A percentile compares a stretch with the other conserved stretches of the same genome.
phyloP scores from a whole-genome alignment of 352 stramenopile species.

The Pythium aphanidermatum region DNA sequence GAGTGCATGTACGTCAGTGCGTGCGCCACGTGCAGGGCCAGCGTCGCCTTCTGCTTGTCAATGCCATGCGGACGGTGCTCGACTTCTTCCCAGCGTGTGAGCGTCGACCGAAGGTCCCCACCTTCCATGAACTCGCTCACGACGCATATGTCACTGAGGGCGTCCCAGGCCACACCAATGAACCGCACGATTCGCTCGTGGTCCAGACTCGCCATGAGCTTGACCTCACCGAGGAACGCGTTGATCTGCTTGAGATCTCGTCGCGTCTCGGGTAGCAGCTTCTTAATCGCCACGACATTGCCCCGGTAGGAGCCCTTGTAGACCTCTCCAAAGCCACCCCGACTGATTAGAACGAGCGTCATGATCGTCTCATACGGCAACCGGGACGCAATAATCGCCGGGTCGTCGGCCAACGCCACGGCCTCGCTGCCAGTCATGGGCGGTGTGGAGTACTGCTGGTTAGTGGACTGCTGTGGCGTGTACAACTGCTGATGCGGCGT shows the following conservation, averaged over 20 bases:
- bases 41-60: slow-evolving; percentile 17
- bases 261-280: slow-evolving; percentile 2
- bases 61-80: slow-evolving; percentile 6
- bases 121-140: slow-evolving; percentile 29
- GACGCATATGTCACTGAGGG: slow-evolving; percentile 16
- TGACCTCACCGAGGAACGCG: slow-evolving; percentile 20
- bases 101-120: slow-evolving; percentile 16
- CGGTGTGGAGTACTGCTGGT: too few species aligned
- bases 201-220: slow-evolving; percentile 14
- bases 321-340: slow-evolving; percentile 15
- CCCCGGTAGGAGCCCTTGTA: slow-evolving; percentile 13
- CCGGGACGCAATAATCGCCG: slow-evolving; percentile 8
- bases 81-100: slow-evolving; percentile 6
- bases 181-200: slow-evolving; percentile 22
- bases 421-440: too few species aligned
- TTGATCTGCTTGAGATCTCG: slow-evolving; percentile 11
- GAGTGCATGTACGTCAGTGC: slow-evolving; percentile 30
- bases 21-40: slow-evolving; percentile 21
- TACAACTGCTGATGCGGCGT: too few species aligned
- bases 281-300: slow-evolving; percentile 16
- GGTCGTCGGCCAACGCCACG: neutral
- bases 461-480: too few species aligned
- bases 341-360: slow-evolving; percentile 6
- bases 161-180: slow-evolving; percentile 22
- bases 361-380: slow-evolving; percentile 12